Percentiles rank a stretch among this genome's conserved stretches.
phyloP scores from a whole-genome alignment of 768 basidiomycete genomes.

The Naganishia onofrii region DNA sequence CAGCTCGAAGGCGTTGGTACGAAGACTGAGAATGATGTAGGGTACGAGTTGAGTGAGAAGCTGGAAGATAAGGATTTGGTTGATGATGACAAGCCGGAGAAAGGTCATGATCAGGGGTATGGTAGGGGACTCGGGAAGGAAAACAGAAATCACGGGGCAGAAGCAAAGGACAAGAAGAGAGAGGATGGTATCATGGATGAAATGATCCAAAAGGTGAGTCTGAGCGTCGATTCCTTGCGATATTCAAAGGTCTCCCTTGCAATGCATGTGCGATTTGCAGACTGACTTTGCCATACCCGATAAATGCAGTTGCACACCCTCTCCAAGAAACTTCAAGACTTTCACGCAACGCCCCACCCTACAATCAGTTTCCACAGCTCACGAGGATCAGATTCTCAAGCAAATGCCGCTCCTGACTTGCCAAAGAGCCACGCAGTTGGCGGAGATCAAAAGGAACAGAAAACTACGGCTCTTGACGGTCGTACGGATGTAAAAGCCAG shows the following conservation, averaged over 20 bases:
- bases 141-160: not conserved
- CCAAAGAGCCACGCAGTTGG: not conserved
- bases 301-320: conserved; percentile 11
- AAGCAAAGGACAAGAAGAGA: conserved; percentile 4
- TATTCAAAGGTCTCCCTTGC: not conserved
- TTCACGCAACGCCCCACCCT: conserved; percentile 20
- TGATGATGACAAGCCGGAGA: not conserved
- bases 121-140: not conserved
- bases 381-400: too few relatives aligned
- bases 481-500: not conserved
- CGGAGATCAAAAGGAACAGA: not conserved
- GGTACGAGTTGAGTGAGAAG: conserved; percentile 5
- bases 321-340: conserved; percentile 14
- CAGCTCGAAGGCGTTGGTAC: conserved; percentile 13
- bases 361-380: conserved; percentile 10
- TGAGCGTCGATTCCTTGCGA: not conserved
- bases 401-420: not conserved
- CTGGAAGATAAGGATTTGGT: conserved; percentile 11
- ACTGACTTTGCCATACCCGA: not conserved
- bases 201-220: conserved; percentile 11
- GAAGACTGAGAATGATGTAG: not conserved
- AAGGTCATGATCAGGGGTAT: not conserved
- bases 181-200: conserved; percentile 16
- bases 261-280: not conserved
- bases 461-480: not conserved